Percentiles rank a stretch among this genome's conserved stretches.
phyloP scores from a whole-genome alignment of 164 flowering plant species.

The Annona cherimola region DNA sequence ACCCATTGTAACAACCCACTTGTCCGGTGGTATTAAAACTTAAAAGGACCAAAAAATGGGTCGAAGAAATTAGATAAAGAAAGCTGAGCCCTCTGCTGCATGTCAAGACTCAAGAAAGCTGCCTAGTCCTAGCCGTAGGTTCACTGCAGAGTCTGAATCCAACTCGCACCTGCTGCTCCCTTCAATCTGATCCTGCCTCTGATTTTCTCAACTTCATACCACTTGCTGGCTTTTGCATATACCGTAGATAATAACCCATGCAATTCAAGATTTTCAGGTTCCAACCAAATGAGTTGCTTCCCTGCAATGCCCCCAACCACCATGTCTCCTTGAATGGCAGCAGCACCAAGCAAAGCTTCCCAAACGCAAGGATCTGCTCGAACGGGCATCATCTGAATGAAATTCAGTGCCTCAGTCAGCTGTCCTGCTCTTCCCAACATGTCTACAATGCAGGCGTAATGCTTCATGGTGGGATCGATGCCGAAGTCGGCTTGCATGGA shows the following conservation, averaged over 20 bases:
- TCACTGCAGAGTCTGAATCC: conserved; percentile 7
- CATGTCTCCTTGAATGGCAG: conserved; percentile 12
- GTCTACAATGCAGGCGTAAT: conserved; percentile 17
- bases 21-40: no score
- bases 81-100: no score
- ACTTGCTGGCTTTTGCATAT: conserved; percentile 13
- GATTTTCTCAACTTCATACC: conserved; percentile 11
- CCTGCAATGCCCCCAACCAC: conserved; percentile 7
- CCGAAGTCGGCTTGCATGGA: conserved; percentile 7
- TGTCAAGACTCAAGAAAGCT: no score
- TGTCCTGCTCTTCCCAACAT: conserved; percentile 21
- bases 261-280: conserved; percentile 7
- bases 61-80: no score
- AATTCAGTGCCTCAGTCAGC: conserved; percentile 10
- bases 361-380: conserved; percentile 11
- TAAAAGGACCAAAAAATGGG: no score
- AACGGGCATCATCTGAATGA: conserved; percentile 14
- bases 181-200: conserved; percentile 7
- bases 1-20: no score
- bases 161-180: conserved; percentile 10
- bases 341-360: conserved; percentile 20
- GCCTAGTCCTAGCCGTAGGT: background rate
- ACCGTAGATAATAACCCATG: conserved; percentile 11
- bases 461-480: conserved; percentile 15
- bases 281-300: conserved; percentile 6